Evolutionary conservation across 2,329 filamentous ascomycete genomes (phyloP), one percentile per base, ranked within the genome.

Genomic region (Orbilia quercus): DNA sequence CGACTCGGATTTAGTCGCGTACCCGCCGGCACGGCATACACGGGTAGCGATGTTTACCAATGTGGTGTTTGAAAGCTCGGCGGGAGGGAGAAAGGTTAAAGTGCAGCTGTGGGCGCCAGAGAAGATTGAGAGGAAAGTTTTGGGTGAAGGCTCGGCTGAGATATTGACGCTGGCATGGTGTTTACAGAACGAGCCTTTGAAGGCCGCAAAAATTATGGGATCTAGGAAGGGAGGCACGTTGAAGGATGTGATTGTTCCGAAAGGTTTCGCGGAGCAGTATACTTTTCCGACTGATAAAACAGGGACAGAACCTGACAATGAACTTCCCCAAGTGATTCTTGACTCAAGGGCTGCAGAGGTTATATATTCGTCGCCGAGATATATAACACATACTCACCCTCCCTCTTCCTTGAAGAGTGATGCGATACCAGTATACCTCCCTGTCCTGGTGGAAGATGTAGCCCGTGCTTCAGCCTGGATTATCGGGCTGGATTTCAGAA

Each of bases 1-100:
- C 1, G 67, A 72, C 31, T 65, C 58, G 22, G 67, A 72, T 60
- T 45, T 72, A 18, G 9, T 72, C 2, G 67, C 64, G 2, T 72
- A 65, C 47, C 67, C 67, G 1, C 16, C 34, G 20, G 31, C 31
- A 1, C 1, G 1, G n/a, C 25, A 54, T 11, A 54, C 51, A 2
- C 25, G 67, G 7, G 38, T 72, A 6, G 38, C 53, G 7, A 45
- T 65, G 0, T 28, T 72, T 6, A 57, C 47, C 11, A 45, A 65
- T 12, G 31, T 65, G 1, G 11, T 28, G 2, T 59, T 72, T 23
- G 67, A 72, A 25, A 16, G 31, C 53, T 18, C 20, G 11, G 28
- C n/a, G 14, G 38, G 22, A 7, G 51, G 44, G 11, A 38, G 42
- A 3, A 54, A 40, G n/a, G 48, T 70, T 2, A 71, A 71, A 42